A percentile compares a stretch with the other conserved stretches of the same genome.
Conservation (phyloP, 1,139 yeast genomes). For the Geotrichum carabidarum region DNA sequence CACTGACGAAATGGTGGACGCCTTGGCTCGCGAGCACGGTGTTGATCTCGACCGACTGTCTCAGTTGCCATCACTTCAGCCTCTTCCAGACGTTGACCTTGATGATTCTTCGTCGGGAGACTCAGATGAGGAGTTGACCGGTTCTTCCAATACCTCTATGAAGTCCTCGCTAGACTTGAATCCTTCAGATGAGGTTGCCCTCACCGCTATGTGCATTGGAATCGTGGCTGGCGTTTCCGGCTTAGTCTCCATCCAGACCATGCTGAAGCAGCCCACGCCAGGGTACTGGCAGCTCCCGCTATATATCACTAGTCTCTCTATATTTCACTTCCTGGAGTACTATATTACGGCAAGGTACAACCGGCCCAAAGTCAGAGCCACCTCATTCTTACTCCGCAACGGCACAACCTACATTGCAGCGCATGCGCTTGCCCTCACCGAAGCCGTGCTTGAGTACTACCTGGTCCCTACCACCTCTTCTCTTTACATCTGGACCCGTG, state of each 20-base stretch:
- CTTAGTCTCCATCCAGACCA: neutral
- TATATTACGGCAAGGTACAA: conserved; percentile 71
- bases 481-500: neutral
- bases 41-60: neutral
- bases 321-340: conserved; percentile 80
- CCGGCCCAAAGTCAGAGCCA: conserved; percentile 57
- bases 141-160: too few species aligned
- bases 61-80: neutral
- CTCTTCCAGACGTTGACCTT: neutral
- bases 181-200: conserved; percentile 20
- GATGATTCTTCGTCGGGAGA: too few species aligned
- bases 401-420: conserved; percentile 62
- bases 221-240: conserved; percentile 16
- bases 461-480: conserved; percentile 35
- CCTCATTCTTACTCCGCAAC: conserved; percentile 74
- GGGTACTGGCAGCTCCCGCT: conserved; percentile 37
- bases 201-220: conserved; percentile 21
- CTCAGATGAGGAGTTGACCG: too few species aligned
- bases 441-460: conserved; percentile 36
- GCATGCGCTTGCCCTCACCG: conserved; percentile 50
- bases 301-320: conserved; percentile 50
- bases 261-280: neutral
- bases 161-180: neutral
- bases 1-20: conserved; percentile 3
- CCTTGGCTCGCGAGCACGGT: conserved; percentile 2